These are phyloP conservation scores for Massariosphaeria phaeospora DNA, from an alignment of 495 filamentous ascomycete genomes.

Conservation along the genomic window DNA sequence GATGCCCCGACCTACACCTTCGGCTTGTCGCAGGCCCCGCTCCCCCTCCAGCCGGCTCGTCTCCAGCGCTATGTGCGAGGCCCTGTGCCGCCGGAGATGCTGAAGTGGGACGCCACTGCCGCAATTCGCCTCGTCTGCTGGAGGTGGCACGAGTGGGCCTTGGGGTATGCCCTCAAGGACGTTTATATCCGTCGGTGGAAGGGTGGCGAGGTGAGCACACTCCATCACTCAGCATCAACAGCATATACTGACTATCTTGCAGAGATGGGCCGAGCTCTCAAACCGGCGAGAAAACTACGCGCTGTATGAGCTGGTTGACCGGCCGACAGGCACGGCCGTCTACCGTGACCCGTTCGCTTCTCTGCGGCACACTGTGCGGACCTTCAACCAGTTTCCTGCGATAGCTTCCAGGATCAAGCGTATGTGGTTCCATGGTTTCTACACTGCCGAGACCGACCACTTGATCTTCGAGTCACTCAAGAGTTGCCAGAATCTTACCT, in stretches of 20 bases:
- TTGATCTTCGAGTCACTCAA: constrained; percentile 45
- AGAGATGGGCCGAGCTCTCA: constrained; percentile 42
- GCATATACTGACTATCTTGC: neutral
- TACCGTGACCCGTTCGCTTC: constrained; percentile 51
- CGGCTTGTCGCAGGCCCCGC: constrained; percentile 47
- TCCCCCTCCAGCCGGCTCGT: constrained; percentile 42
- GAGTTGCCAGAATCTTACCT: constrained; percentile 43
- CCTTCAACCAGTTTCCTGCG: constrained; percentile 43
- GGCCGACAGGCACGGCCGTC: constrained; percentile 43
- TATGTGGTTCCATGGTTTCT: constrained; percentile 54
- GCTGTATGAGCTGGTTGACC: constrained; percentile 41
- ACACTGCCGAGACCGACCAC: constrained; percentile 45
- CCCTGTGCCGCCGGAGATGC: constrained; percentile 45
- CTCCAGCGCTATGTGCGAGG: constrained; percentile 49
- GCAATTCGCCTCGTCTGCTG: constrained; percentile 47
- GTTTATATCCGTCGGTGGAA: constrained; percentile 50
- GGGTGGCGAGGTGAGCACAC: constrained; percentile 43
- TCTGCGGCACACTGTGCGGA: constrained; percentile 44
- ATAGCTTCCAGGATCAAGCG: constrained; percentile 47
- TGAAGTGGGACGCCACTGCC: constrained; percentile 47
- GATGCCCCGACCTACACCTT: constrained; percentile 47
- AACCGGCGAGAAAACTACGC: constrained; percentile 36
- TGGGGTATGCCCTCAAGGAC: constrained; percentile 45
- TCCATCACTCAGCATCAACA: neutral
- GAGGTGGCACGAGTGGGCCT: constrained; percentile 52